A percentile compares a stretch with the other conserved stretches of the same genome.
Conservation (phyloP, 2,329 filamentous ascomycete species). For the Aspergillus candidus region DNA sequence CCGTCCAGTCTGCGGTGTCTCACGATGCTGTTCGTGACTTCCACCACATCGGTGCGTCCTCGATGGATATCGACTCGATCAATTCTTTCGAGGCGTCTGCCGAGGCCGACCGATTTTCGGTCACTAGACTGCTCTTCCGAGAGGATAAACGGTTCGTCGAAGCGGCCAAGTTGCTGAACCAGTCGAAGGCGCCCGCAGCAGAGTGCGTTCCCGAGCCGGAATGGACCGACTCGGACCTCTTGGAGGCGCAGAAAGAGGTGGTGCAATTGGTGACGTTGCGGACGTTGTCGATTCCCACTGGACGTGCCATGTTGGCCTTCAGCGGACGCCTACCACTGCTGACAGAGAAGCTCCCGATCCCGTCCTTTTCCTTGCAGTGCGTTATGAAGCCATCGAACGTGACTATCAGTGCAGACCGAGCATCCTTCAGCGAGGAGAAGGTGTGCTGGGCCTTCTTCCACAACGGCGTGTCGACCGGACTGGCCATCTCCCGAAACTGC, state of each 20-base stretch:
- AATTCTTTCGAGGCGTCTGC: slow-evolving; percentile 69
- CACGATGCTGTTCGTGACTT: slow-evolving; percentile 68
- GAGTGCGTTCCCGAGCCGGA: slow-evolving; percentile 67
- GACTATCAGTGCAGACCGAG: slow-evolving; percentile 86
- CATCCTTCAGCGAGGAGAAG: slow-evolving; percentile 86
- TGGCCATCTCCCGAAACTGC: slow-evolving; percentile 82
- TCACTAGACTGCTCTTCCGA: slow-evolving; percentile 81
- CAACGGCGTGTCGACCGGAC: slow-evolving; percentile 83
- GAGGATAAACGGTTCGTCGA: slow-evolving; percentile 88
- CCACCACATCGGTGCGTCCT: slow-evolving; percentile 61
- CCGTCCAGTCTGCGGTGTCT: slow-evolving; percentile 43
- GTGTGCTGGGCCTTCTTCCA: slow-evolving; percentile 99
- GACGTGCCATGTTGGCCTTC: slow-evolving; percentile 81
- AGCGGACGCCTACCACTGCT: slow-evolving; percentile 79
- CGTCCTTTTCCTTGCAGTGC: slow-evolving; percentile 87
- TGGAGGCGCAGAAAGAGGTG: slow-evolving; percentile 88
- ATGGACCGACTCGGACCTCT: slow-evolving; percentile 77
- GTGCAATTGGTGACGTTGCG: slow-evolving; percentile 80
- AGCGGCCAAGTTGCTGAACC: slow-evolving; percentile 77
- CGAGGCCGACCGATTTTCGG: slow-evolving; percentile 73
- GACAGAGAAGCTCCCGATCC: slow-evolving; percentile 84
- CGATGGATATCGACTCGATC: slow-evolving; percentile 43
- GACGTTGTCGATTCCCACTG: slow-evolving; percentile 81
- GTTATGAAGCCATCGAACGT: slow-evolving; percentile 88
- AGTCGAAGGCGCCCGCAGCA: slow-evolving; percentile 71